A percentile compares a stretch with the other conserved stretches of the same genome.
Conservation (phyloP, 768 basidiomycete genomes). For the Tulasnella sp. region DNA sequence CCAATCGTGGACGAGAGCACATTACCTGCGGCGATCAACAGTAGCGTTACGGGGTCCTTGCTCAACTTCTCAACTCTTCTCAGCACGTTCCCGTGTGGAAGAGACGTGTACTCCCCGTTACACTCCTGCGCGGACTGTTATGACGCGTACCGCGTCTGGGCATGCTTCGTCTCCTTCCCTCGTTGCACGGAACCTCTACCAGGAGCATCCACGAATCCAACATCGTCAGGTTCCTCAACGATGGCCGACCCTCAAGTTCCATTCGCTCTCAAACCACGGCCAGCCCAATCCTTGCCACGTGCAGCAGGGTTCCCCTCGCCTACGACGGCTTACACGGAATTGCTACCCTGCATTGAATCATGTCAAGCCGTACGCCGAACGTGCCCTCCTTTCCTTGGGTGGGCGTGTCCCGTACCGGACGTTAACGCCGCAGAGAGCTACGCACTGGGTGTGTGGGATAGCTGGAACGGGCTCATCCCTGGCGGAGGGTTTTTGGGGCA, state of each 20-base stretch:
- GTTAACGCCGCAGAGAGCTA: slow-evolving; percentile 69
- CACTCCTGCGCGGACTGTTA: slow-evolving; percentile 75
- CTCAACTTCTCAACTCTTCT: slow-evolving; percentile 73
- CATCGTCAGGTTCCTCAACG: slow-evolving; percentile 31
- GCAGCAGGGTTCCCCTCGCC: slow-evolving; percentile 55
- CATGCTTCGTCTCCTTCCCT: slow-evolving; percentile 68
- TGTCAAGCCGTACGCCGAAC: slow-evolving; percentile 70
- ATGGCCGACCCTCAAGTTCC: slow-evolving; percentile 3
- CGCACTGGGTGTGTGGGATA: slow-evolving; percentile 71
- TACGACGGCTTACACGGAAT: slow-evolving; percentile 49
- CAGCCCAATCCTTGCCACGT: slow-evolving; percentile 33
- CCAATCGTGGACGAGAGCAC: slow-evolving; percentile 12
- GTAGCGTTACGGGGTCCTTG: slow-evolving; percentile 55
- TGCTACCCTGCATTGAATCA: slow-evolving; percentile 76
- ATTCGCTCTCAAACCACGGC: slow-evolving; percentile 11
- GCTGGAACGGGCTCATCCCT: slow-evolving; percentile 46
- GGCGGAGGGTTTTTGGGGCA: slow-evolving; percentile 40
- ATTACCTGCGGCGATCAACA: slow-evolving; percentile 51
- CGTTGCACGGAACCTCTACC: slow-evolving; percentile 58
- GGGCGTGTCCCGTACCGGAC: slow-evolving; percentile 58
- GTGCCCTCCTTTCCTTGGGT: slow-evolving; percentile 69
- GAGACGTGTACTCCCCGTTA: slow-evolving; percentile 74
- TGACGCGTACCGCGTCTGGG: slow-evolving; percentile 68
- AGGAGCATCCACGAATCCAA: neutral
- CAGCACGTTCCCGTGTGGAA: slow-evolving; percentile 70